Evolutionary conservation across 106 monocot genomes (phyloP), one percentile per base, ranked within the genome.

Genomic region (Narthecium ossifragum): DNA sequence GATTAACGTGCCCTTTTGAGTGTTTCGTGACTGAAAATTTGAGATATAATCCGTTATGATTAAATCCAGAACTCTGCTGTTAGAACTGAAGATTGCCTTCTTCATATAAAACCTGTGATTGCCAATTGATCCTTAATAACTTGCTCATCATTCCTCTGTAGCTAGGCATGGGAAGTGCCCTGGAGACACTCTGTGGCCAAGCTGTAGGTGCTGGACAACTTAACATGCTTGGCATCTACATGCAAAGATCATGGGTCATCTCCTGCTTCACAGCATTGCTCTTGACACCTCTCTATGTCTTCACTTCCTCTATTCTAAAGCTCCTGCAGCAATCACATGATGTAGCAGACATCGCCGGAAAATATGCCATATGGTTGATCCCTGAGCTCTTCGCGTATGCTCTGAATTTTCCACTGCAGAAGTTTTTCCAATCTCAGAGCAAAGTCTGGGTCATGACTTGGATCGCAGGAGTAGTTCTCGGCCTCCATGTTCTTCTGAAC

Each of bases 131-230:
- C 36, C 36, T 36, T 36, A 36, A 36, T 5, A 36, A 36, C 5
- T 36, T 36, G 5, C 36, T 10, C 36, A 49, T 24, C 4, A 8
- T 3, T 49, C 12, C 15, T 48, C 5, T 49, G 34, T 66, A 92
- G 92, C 39, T 92, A 57, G 92, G 92, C 13, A 92, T 92, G 92
- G 87, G 84, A 48, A 92, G 92, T 38, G 92, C 92, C 1, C 53
- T 92, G 33, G 88, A 92, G 70, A 92, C 92, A 2, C 81, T 92
- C 1, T 88, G 92, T 33, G 92, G 92, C 1, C 92, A 92, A 67
- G 92, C 92, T 0, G 84, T 92, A 8, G 92, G 92, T 0, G 92
- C 84, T 1, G 78, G 75, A 10, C 84, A 92, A 57, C 34, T 74
- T 8, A 21, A 63, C 56, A 88, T 93, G 92, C 74, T 93, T 0